phyloP scores from a whole-genome alignment of 768 basidiomycete genomes.

The Antrodiella citrinella region DNA sequence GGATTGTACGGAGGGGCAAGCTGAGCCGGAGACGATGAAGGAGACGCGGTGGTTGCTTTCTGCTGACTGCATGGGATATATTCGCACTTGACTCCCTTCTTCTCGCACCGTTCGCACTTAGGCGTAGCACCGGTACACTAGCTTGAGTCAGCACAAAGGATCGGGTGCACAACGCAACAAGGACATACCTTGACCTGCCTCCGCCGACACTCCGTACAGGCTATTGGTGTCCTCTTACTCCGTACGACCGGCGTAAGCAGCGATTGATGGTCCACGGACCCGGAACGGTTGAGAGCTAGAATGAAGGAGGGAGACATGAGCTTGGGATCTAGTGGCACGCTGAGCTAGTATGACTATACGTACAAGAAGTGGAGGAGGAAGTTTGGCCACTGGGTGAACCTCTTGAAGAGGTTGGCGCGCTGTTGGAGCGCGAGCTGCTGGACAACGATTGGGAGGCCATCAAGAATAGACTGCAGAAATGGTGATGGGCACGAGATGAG shows the following conservation, averaged over 20 bases:
- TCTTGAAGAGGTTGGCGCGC: background rate
- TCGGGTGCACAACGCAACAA: background rate
- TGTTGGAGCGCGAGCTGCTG: background rate
- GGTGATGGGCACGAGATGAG: background rate
- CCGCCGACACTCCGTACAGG: conserved; percentile 45
- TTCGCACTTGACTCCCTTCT: conserved; percentile 28
- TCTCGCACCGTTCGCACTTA: conserved; percentile 34
- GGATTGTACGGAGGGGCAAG: conserved; percentile 5
- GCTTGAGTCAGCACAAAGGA: background rate
- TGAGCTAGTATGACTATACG: background rate
- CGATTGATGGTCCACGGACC: conserved; percentile 8
- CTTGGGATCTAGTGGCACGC: background rate
- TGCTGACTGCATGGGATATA: conserved; percentile 36
- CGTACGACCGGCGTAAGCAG: conserved; percentile 20
- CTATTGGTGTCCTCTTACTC: conserved; percentile 39
- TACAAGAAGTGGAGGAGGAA: background rate
- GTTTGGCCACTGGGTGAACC: background rate
- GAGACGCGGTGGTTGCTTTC: conserved; percentile 10
- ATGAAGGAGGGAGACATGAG: background rate
- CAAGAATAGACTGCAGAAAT: background rate
- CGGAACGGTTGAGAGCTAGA: background rate
- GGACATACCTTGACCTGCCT: conserved; percentile 45
- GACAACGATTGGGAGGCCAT: background rate
- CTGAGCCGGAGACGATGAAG: conserved; percentile 7
- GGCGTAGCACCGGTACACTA: conserved; percentile 21